These are phyloP conservation scores for Casuarina glauca DNA, from an alignment of 306 rosid species.

Conservation along the genomic window DNA sequence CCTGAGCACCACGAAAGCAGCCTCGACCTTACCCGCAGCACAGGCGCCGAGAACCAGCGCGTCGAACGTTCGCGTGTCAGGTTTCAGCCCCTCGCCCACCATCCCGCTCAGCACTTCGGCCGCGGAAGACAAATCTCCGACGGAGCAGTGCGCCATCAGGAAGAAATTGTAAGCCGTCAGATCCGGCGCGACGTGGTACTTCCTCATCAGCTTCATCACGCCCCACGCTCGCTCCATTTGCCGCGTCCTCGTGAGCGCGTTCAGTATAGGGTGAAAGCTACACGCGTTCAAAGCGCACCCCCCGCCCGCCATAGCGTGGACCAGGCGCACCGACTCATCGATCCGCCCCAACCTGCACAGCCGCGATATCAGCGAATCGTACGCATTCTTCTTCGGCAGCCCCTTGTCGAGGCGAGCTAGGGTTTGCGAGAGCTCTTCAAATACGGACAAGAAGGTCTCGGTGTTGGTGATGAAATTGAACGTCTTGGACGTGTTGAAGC, in stretches of 20 bases:
- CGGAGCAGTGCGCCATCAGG: conserved; percentile 33
- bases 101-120: conserved; percentile 35
- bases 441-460: conserved; percentile 22
- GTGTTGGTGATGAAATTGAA: conserved; percentile 55
- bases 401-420: conserved; percentile 41
- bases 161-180: conserved; percentile 36
- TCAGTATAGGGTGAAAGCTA: conserved; percentile 47
- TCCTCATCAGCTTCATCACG: conserved; percentile 44
- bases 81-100: conserved; percentile 34
- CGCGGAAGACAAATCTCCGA: conserved; percentile 34
- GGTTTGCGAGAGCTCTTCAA: conserved; percentile 30
- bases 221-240: conserved; percentile 37
- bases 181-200: conserved; percentile 32
- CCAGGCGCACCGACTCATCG: conserved; percentile 39
- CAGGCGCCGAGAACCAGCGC: conserved; percentile 66
- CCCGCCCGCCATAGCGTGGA: conserved; percentile 38
- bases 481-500: conserved; percentile 47
- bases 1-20: conserved; percentile 55
- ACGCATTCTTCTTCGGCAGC: conserved; percentile 41
- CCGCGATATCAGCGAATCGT: conserved; percentile 54
- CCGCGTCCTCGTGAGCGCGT: conserved; percentile 27
- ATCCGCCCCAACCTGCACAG: conserved; percentile 42
- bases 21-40: conserved; percentile 48
- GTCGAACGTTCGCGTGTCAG: conserved; percentile 51
- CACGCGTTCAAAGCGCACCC: conserved; percentile 13